Conservation (phyloP, 768 basidiomycete species). For the Mycena pura region DNA sequence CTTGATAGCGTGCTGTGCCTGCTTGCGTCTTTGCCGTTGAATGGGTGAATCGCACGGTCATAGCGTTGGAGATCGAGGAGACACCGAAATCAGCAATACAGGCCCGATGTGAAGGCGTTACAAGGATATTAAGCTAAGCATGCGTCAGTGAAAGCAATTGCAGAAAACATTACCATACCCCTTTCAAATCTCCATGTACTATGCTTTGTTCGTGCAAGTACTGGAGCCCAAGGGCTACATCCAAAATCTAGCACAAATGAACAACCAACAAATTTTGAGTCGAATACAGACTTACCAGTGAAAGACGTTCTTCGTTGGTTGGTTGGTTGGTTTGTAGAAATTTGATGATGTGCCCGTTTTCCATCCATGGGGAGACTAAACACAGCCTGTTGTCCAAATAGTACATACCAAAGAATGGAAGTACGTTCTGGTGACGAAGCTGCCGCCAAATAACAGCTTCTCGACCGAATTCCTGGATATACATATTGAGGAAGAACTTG, state of each 20-base stretch:
- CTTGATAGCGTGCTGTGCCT: conserved; percentile 43
- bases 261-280: neutral
- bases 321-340: conserved; percentile 12
- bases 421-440: conserved; percentile 27
- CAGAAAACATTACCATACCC: conserved; percentile 5
- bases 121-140: conserved; percentile 51
- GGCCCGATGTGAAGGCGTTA: conserved; percentile 46
- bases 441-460: conserved; percentile 29
- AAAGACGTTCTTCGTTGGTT: neutral
- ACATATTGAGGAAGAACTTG: neutral
- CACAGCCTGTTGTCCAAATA: conserved; percentile 18
- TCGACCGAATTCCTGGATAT: neutral
- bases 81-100: conserved; percentile 60
- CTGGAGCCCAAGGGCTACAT: conserved; percentile 19
- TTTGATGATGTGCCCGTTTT: conserved; percentile 32
- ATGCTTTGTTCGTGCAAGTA: conserved; percentile 20
- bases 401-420: conserved; percentile 29
- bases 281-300: neutral
- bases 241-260: conserved; percentile 7
- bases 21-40: conserved; percentile 25
- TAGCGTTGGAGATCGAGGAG: conserved; percentile 32
- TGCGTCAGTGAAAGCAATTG: neutral
- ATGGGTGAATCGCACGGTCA: conserved; percentile 23
- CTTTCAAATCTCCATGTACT: conserved; percentile 29
- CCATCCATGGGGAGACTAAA: conserved; percentile 39